Evolutionary conservation across 352 stramenopile genomes (phyloP).

Genomic region (Phytophthora sp.): DNA sequence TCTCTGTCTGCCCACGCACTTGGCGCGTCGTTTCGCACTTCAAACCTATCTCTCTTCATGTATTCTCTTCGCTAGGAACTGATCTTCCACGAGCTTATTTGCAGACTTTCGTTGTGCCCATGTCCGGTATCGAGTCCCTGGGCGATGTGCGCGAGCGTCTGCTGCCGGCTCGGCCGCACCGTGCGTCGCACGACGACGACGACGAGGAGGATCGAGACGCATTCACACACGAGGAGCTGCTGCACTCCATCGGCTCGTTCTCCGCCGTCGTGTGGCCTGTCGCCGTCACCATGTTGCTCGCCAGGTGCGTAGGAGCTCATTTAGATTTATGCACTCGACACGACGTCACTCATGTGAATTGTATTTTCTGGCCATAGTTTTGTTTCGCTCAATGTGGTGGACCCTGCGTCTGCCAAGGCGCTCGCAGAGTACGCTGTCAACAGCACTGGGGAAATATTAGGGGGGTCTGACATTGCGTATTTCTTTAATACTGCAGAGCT

Average conservation of each 20-base stretch:
- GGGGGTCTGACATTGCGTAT: no score
- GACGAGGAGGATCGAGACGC: constrained; percentile 38
- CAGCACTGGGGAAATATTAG: no score
- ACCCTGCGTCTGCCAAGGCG: constrained; percentile 71
- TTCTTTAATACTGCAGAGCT: constrained; percentile 49
- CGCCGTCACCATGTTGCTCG: constrained; percentile 80
- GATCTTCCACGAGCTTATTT: constrained; percentile 25
- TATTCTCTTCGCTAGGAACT: constrained; percentile 23
- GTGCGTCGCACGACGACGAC: constrained; percentile 26
- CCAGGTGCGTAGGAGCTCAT: constrained; percentile 50
- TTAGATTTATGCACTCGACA: not conserved
- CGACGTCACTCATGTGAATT: not conserved
- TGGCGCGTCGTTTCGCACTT: constrained; percentile 28
- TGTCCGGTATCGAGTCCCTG: constrained; percentile 29
- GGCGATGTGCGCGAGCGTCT: constrained; percentile 55
- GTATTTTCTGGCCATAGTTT: constrained; percentile 51
- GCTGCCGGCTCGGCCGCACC: constrained; percentile 30
- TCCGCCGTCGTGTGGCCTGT: constrained; percentile 84
- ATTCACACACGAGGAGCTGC: constrained; percentile 82
- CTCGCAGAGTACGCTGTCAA: constrained; percentile 65
- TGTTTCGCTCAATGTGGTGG: constrained; percentile 83
- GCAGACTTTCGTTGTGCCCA: constrained; percentile 1
- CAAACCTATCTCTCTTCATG: constrained; percentile 8
- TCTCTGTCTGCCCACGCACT: constrained; percentile 6
- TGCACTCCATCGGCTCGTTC: constrained; percentile 88